Base-by-base conservation (phyloP, 208 protist genomes). In the Vickermania ingenoplastis region DNA sequence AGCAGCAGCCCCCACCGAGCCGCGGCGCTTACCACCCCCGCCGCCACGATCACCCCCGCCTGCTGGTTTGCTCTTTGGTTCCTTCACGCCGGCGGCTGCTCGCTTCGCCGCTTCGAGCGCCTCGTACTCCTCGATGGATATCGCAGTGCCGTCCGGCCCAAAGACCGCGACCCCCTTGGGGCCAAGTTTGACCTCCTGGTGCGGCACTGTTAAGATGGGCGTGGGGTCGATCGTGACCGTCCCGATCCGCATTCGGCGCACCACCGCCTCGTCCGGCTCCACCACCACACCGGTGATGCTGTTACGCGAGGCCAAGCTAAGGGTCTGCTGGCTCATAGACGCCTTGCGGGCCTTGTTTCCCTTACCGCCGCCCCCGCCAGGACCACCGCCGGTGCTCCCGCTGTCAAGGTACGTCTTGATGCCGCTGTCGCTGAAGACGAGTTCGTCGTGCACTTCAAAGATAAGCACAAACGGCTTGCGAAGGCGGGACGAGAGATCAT, bases 391-490 rank as follows among this genome's bases (percentile, higher is more conserved):
- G 41, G 14, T 13, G 17, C 41, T 48, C n/a, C 51, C 51, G 21
- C 21, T 27, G 11, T 55, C 51, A 22, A 55, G 7, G 11, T 22
- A 27, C 24, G 24, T 22, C 51, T 27, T 5, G 22, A 55, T 55
- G 51, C 11, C 5, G n/a, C 7, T n/a, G 51, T 59, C 54, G 29
- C 29, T 21, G 56, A 71, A 67, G 17, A 24, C 30, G 30, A 75
- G 41, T 21, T 67, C 59, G 41, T 75, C 69, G 23, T 56, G 11
- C 58, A 75, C 24, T 23, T 59, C 27, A 0, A 75, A 4, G 5
- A 17, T n/a, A 17, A 75, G 36, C 14, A 23, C 2, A 56, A 65
- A 58, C 1, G 59, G 57, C n/a, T 50, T 14, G 7, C 56, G 55
- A 29, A 75, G 69, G 17, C 45, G 41, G 3, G 65, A 13, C 31